These are phyloP conservation scores for Cornus florida DNA, from an alignment of 148 eudicot species.

Conservation along the genomic window DNA sequence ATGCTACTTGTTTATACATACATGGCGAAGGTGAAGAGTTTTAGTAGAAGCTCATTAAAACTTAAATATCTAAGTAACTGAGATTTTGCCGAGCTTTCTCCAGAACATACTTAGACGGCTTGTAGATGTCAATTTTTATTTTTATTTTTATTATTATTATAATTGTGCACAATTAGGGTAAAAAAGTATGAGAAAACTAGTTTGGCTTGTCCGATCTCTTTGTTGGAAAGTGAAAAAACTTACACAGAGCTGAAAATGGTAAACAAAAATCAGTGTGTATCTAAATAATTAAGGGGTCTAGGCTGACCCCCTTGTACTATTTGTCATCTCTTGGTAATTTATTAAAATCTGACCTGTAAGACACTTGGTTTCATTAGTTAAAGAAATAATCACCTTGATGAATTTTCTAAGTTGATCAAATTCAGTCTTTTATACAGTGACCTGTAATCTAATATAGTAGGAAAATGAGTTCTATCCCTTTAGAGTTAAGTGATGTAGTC, in stretches of 20 bases:
- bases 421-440: too few relatives aligned
- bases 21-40: neutral
- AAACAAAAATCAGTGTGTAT: too few relatives aligned
- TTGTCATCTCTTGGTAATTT: neutral
- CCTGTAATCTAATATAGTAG: too few relatives aligned
- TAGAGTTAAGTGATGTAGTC: too few relatives aligned
- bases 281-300: too few relatives aligned
- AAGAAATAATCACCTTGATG: neutral
- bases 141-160: neutral
- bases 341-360: neutral
- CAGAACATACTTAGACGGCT: neutral
- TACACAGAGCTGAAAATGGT: neutral
- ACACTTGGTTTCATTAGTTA: slow-evolving; percentile 2
- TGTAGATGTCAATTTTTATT: neutral
- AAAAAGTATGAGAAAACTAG: neutral
- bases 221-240: neutral
- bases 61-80: neutral
- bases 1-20: neutral
- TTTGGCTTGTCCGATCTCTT: neutral
- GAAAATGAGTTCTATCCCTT: too few relatives aligned
- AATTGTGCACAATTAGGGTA: neutral
- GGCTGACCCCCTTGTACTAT: neutral
- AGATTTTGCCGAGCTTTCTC: neutral
- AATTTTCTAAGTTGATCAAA: too few relatives aligned
- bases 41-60: neutral